Evolutionary conservation across 176 grass and related monocot species (phyloP).

Genomic region (Ampelocalamus luodianensis): DNA sequence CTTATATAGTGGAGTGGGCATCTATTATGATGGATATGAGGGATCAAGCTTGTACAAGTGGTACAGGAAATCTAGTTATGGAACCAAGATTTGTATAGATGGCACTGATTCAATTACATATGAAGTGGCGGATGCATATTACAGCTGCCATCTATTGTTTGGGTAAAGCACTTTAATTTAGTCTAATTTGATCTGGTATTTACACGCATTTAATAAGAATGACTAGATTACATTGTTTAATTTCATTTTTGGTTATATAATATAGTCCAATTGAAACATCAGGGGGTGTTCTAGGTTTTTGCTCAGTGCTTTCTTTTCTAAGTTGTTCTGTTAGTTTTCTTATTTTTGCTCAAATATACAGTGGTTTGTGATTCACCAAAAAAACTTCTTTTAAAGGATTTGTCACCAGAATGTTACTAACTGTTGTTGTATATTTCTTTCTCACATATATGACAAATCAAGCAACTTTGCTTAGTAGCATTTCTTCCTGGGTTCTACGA

Average conservation of each 20-base stretch:
- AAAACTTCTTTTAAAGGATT: background rate
- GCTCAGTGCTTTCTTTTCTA: background rate
- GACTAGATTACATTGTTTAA: background rate
- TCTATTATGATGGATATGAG: slow-evolving; percentile 97
- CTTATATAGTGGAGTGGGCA: slow-evolving; percentile 70
- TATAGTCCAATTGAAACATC: too few relatives aligned
- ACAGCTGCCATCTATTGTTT: slow-evolving; percentile 74
- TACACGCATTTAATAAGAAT: slow-evolving; percentile 22
- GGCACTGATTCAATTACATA: slow-evolving; percentile 74
- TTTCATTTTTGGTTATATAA: slow-evolving; percentile 16
- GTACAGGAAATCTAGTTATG: slow-evolving; percentile 86
- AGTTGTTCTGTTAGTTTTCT: background rate
- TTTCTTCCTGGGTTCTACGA: background rate
- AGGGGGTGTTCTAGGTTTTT: slow-evolving; percentile 11
- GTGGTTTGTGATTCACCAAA: background rate
- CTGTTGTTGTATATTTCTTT: slow-evolving; percentile 6
- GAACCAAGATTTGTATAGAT: slow-evolving; percentile 65
- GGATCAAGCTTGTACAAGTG: slow-evolving; percentile 83
- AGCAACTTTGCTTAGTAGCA: background rate
- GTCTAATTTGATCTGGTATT: slow-evolving; percentile 35
- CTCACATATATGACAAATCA: slow-evolving; percentile 12
- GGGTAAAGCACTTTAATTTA: slow-evolving; percentile 66
- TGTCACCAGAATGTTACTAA: background rate
- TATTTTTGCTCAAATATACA: slow-evolving; percentile 16
- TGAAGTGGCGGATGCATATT: slow-evolving; percentile 92